phyloP scores from a whole-genome alignment of 2,329 filamentous ascomycete genomes.

The Passalora sequoiae region DNA sequence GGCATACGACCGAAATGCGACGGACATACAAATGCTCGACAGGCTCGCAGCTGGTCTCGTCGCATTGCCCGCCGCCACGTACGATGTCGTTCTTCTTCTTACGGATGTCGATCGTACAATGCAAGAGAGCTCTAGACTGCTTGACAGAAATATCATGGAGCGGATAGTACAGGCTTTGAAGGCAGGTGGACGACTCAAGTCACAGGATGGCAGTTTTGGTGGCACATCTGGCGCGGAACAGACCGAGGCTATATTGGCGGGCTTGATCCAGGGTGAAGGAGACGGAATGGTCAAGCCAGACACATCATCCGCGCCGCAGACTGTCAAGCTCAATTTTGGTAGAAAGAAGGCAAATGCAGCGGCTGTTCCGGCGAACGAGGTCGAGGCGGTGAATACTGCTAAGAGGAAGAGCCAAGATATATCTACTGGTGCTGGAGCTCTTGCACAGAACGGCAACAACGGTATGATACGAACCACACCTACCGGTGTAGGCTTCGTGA shows the following conservation, averaged over 20 bases:
- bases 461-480: slow-evolving; percentile 40
- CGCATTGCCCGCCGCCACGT: slow-evolving; percentile 67
- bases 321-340: slow-evolving; percentile 54
- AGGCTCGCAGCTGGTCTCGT: slow-evolving; percentile 78
- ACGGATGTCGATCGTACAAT: slow-evolving; percentile 67
- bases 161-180: slow-evolving; percentile 67
- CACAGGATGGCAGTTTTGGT: slow-evolving; percentile 62
- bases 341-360: slow-evolving; percentile 50
- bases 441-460: slow-evolving; percentile 37
- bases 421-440: slow-evolving; percentile 9
- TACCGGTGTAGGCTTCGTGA: slow-evolving; percentile 62
- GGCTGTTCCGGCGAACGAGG: slow-evolving; percentile 33
- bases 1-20: slow-evolving; percentile 66
- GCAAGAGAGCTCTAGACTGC: slow-evolving; percentile 59
- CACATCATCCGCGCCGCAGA: slow-evolving; percentile 25
- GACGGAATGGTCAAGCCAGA: slow-evolving; percentile 64
- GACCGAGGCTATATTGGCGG: slow-evolving; percentile 79
- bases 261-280: slow-evolving; percentile 57
- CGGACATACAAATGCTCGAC: slow-evolving; percentile 97
- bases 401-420: slow-evolving; percentile 34
- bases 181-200: slow-evolving; percentile 60
- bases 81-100: slow-evolving; percentile 79
- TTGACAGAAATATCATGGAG: slow-evolving; percentile 63
- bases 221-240: slow-evolving; percentile 46
- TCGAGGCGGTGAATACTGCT: slow-evolving; percentile 30